A percentile compares a stretch with the other conserved stretches of the same genome.
Evolutionary conservation across 2,329 filamentous ascomycete genomes (phyloP).

Genomic region (Sporothrix pallida): DNA sequence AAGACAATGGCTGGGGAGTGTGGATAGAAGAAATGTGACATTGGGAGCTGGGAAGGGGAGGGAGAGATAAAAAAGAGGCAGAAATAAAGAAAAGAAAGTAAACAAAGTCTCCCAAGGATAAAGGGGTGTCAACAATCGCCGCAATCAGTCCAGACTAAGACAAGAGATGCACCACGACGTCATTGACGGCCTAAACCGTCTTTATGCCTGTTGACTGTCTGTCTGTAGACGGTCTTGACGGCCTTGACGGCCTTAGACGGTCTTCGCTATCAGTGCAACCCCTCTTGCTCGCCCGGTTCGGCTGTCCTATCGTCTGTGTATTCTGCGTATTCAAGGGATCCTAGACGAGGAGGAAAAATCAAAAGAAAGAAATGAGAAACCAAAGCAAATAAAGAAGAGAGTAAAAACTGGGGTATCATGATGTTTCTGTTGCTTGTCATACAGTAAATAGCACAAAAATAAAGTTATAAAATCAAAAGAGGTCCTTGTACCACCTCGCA

Average conservation of each 20-base stretch:
- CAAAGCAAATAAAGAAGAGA: too few species aligned
- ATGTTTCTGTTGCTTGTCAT: neutral
- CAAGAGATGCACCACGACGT: neutral
- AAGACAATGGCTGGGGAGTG: neutral
- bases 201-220: too few species aligned
- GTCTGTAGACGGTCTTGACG: too few species aligned
- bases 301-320: neutral
- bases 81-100: neutral
- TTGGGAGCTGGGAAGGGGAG: neutral
- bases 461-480: conserved; percentile 1
- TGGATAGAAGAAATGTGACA: neutral
- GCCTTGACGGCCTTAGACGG: neutral
- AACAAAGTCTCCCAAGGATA: neutral
- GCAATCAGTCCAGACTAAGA: neutral
- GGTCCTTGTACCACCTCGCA: neutral
- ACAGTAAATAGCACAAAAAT: neutral
- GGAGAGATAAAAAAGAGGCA: neutral
- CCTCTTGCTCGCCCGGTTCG: neutral
- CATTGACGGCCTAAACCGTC: too few species aligned
- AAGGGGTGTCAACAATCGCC: neutral
- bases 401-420: conserved; percentile 22
- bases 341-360: too few species aligned
- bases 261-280: neutral
- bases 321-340: neutral
- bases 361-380: neutral